Evolutionary conservation across 257 asterid species (phyloP), one percentile per base, ranked within the genome.

Genomic region (Schizonepeta tenuifolia): DNA sequence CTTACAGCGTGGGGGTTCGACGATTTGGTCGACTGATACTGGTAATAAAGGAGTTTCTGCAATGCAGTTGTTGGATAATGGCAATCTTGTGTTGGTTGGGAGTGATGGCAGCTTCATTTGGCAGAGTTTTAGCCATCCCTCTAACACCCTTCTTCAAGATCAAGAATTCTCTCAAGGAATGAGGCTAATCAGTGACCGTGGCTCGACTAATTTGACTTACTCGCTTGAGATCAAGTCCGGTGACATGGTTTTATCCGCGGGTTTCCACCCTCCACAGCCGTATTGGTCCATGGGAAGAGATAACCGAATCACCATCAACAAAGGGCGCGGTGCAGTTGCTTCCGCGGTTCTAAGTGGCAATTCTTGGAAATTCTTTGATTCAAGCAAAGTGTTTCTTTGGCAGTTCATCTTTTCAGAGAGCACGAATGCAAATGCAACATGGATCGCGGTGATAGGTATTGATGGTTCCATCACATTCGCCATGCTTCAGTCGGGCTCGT

Each of bases 51-150:
- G 95, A 15, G 98, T 89, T 73, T 86, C 92, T 12, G 71, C 90
- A 43, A 77, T 94, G 83, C 84, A 85, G 50, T 77, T 94, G 84
- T 81, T 51, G 64, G 91, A 94, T 38, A 83, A 89, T 9, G 99
- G 99, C 15, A 94, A 95, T 80, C 77, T 95, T 31, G 86, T 87
- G 33, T 66, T 95, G 82, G 44, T 86, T 50, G 91, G 87, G 14
- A 75, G 69, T 9, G 92, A 85, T 74, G 87, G 86, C 46, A 79
- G 72, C 49, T 8, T 61, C 57, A 22, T 88, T 67, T 95, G 99
- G 99, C 88, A 95, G 79, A 89, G 95, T 70, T 95, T 88, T 69
- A 75, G 86, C 78, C 79, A 89, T 82, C 99, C 99, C 14, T 84
- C 92, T 0, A 82, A 89, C 67, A 83, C 98, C 67, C 95, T 94